Evolutionary conservation across 768 basidiomycete species (phyloP).

Genomic region (Boletus coccyginus): DNA sequence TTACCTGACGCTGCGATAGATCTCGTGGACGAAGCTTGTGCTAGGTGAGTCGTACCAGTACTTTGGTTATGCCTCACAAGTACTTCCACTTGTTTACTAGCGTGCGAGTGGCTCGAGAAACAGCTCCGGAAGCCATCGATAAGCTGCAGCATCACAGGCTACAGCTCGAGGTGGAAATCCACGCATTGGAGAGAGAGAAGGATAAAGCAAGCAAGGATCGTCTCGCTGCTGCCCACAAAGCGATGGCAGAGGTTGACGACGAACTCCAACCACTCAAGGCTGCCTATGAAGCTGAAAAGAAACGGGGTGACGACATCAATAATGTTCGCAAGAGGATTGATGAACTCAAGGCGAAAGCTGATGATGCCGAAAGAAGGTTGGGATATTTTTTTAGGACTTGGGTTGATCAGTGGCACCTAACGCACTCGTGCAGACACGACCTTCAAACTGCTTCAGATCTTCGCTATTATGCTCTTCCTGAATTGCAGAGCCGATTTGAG

Average conservation of each 20-base stretch:
- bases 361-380: conserved; percentile 87
- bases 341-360: conserved; percentile 86
- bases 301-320: conserved; percentile 77
- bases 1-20: conserved; percentile 89
- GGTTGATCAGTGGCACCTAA: neutral
- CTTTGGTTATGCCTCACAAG: neutral
- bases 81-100: conserved; percentile 35
- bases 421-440: conserved; percentile 48
- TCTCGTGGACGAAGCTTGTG: conserved; percentile 89
- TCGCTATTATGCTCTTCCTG: conserved; percentile 89
- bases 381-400: conserved; percentile 16
- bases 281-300: conserved; percentile 85
- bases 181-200: conserved; percentile 91
- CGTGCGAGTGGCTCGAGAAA: conserved; percentile 90
- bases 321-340: conserved; percentile 78
- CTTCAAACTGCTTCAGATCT: conserved; percentile 81
- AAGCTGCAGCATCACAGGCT: conserved; percentile 84
- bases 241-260: conserved; percentile 82
- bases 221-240: conserved; percentile 67
- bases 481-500: conserved; percentile 72
- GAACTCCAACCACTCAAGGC: conserved; percentile 78
- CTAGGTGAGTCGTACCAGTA: conserved; percentile 51
- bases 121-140: conserved; percentile 91
- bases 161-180: conserved; percentile 92
- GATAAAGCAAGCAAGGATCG: conserved; percentile 86